Base-by-base conservation (phyloP, 1,139 yeast species). In the Yamadazyma atlantica region DNA sequence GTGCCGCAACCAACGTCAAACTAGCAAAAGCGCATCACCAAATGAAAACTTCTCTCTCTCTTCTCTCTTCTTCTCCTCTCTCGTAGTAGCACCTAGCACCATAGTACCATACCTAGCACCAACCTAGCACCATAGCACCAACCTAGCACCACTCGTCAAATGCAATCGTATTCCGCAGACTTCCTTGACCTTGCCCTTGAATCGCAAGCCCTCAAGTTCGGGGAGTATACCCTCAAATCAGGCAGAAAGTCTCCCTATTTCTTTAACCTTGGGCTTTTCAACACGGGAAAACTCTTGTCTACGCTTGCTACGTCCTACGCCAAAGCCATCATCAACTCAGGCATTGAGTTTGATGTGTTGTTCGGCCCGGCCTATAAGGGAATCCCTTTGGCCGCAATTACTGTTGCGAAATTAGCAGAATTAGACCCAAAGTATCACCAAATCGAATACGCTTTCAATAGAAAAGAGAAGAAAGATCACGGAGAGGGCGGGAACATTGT, bases 341-440 rank as follows among this genome's bases (percentile, higher is more conserved):
- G 84, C 4, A 58, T 92, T 41, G 83, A 88, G 58, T 90, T 92
- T 53, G 98, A 92, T 55, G 82, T 92, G 29, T 70, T 92, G 41
- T 92, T 92, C 55, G 98, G 98, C 10, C 98, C 98, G 13, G 98
- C 98, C 21, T 92, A 92, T 67, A 92, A 92, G 67, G 98, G 98
- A 18, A 92, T 92, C 51, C 96, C 98, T 22, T 73, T 92, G 40
- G 95, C 96, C 37, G 96, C 98, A 7, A 78, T 90, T 43, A 88
- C 96, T 9, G 88, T 87, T 40, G 89, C 94, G 40, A 90, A 92
- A 63, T 74, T 92, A 48, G 95, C 94, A 25, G 97, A 92, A 64
- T 72, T 89, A 49, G 92, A 86, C 43, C 89, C 89, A 44, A 81
- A 80, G 53, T 86, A 81, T 60, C 75, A 73, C 37, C 58, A 75